Base-by-base conservation (phyloP, 306 rosid genomes). In the Glycine latifolia region DNA sequence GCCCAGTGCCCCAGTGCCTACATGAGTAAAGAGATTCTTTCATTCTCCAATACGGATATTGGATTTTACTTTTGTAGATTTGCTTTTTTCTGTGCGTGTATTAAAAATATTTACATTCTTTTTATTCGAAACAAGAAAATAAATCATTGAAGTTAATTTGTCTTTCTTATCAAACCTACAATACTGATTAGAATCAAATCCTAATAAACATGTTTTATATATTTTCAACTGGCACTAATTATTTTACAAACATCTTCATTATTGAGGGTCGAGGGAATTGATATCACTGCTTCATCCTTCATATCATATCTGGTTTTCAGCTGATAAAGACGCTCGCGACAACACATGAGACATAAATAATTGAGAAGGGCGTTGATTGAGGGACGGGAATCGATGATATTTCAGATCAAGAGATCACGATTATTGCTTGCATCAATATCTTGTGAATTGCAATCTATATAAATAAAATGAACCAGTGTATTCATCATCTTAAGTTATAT, bases 341-440 rank as follows among this genome's bases (percentile, higher is more conserved):
- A 43, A 67, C 33, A n/a, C 31, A 13, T 8, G 26, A 15, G 2
- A 10, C 73, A 67, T 67, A 8, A 44, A 67, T 67, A 67, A 67
- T 67, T 67, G 73, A 67, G 73, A 16, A 9, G 13, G 12, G 15
- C 73, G n/a, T 15, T 67, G 54, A 67, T 67, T 67, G 73, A 67
- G 53, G 71, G 12, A 14, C 6, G 33, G 3, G 52, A 67, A 67
- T 67, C 16, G 73, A 15, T 44, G 54, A 4, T 1, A 43, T 44
- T 67, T 67, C 4, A 43, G 53, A 67, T 43, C 35, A 44, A 67
- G 14, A 41, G 26, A 67, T 41, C 52, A 43, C 13, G n/a, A 67
- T 67, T 43, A 37, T 65, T 65, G 54, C 31, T 67, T 67, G 12
- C 11, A 14, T 66, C 71, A 66, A 13, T 67, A 41, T 67, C 72